Percentiles rank a stretch among this genome's conserved stretches.
phyloP scores from a whole-genome alignment of 495 filamentous ascomycete genomes.

The Aspergillus incahuasiensis region DNA sequence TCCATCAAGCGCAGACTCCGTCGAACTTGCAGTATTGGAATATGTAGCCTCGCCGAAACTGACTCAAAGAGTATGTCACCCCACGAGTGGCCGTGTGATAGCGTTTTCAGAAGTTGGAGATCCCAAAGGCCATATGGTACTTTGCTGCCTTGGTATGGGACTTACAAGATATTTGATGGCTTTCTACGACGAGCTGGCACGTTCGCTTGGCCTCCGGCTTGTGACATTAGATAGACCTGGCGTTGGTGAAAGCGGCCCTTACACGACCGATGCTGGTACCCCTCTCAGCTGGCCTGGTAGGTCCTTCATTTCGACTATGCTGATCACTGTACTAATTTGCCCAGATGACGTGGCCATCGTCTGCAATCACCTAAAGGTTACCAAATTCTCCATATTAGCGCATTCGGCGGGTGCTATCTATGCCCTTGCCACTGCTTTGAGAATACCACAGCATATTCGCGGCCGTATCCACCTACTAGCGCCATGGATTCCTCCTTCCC shows the following conservation, averaged over 20 bases:
- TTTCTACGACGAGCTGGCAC: slow-evolving; percentile 95
- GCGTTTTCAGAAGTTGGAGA: slow-evolving; percentile 97
- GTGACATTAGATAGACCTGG: slow-evolving; percentile 94
- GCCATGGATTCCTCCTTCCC: slow-evolving; percentile 98
- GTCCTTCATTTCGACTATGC: slow-evolving; percentile 19
- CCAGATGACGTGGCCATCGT: slow-evolving; percentile 92
- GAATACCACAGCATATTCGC: slow-evolving; percentile 93
- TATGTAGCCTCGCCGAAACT: slow-evolving; percentile 80
- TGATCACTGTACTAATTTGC: slow-evolving; percentile 14
- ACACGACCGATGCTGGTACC: slow-evolving; percentile 71
- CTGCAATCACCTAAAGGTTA: slow-evolving; percentile 87
- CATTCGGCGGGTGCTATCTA: slow-evolving; percentile 98
- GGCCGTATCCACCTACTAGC: slow-evolving; percentile 93
- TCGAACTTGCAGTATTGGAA: slow-evolving; percentile 81
- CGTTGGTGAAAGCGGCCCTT: slow-evolving; percentile 85
- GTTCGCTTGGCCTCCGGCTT: slow-evolving; percentile 80
- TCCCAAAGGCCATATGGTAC: slow-evolving; percentile 83
- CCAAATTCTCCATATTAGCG: slow-evolving; percentile 95
- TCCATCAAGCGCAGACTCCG: slow-evolving; percentile 74
- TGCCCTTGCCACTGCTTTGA: slow-evolving; percentile 88
- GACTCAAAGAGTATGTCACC: slow-evolving; percentile 80
- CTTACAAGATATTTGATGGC: slow-evolving; percentile 92
- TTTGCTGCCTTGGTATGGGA: slow-evolving; percentile 98
- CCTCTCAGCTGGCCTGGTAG: slow-evolving; percentile 92
- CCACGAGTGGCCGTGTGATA: slow-evolving; percentile 79